Base-by-base conservation (phyloP, 192 early-diverging fungal species). In the Coemansia sp. region DNA sequence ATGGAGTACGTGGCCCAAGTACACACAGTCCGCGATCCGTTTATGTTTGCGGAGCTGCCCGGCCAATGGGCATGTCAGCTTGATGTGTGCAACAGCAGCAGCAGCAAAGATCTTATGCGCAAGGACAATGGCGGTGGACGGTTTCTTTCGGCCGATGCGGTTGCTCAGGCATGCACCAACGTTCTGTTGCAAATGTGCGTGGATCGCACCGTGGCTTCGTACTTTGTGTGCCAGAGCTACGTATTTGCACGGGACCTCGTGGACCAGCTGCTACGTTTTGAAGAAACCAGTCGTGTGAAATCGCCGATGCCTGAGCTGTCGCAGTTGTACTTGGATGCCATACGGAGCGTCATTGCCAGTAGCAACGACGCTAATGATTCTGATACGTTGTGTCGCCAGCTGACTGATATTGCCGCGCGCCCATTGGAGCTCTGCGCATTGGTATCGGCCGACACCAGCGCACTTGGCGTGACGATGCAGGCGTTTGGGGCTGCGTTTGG, bases 221-320 rank as follows among this genome's bases (percentile, higher is more conserved):
- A 72, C 10, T 68, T 77, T 57, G 75, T 68, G n/a, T 77, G 75
- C 56, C 62, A 72, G 49, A 19, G 66, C 48, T 72, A 65, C 19
- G 37, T 64, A 62, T 62, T 48, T 15, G 60, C 53, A 7, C 39
- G 11, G 47, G 56, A 19, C 7, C 42, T 76, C 12, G 47, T 56
- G 13, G 43, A 21, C 26, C 59, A 57, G 65, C 52, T 52, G 56
- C 32, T 32, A 32, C 4, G 32, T 2, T 32, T 32, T 0, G 32
- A 32, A 32, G 32, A 32, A 4, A 32, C 32, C 32, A 23, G 19
- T 37, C 39, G n/a, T 0, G 54, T 16, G 39, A 23, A 38, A 12
- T 12, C 26, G 52, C 41, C 53, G 41, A 11, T 49, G 61, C 42
- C 65, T 38, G 52, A 52, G 1, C 44, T 77, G 65, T 65, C 61